These are phyloP conservation scores for Coemansia sp. DNA, from an alignment of 192 early-diverging fungal genomes.

Conservation along the genomic window DNA sequence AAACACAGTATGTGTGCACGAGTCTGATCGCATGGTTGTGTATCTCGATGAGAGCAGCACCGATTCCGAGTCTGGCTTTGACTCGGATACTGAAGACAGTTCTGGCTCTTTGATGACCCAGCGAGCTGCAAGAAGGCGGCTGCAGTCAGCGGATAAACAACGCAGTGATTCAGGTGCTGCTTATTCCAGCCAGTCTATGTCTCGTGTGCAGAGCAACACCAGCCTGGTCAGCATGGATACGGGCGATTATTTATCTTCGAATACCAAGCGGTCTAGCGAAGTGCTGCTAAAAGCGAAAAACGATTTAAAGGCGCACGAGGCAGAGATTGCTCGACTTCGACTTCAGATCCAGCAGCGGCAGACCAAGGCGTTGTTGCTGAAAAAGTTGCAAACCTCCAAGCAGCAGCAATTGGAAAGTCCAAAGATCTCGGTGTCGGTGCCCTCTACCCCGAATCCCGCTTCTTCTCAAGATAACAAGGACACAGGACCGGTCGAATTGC, in stretches of 20 bases:
- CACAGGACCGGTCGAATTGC: not conserved
- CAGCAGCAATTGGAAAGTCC: not conserved
- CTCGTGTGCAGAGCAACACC: constrained; percentile 4
- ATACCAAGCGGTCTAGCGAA: not conserved
- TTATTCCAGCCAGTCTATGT: not conserved
- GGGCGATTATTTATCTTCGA: not conserved
- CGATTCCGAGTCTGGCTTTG: constrained; percentile 11
- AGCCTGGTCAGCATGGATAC: not conserved
- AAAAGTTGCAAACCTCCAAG: constrained; percentile 24
- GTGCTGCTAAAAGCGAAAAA: constrained; percentile 24
- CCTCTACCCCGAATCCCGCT: not conserved
- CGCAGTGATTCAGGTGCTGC: too few species aligned
- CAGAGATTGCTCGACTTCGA: constrained; percentile 38
- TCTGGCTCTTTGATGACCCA: not conserved
- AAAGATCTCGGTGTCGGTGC: not conserved
- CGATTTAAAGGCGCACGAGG: constrained; percentile 27
- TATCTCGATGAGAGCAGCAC: constrained; percentile 18
- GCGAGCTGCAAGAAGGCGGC: not conserved
- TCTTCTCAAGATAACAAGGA: not conserved
- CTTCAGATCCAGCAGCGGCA: constrained; percentile 39
- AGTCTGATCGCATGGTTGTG: constrained; percentile 28
- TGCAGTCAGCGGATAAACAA: too few species aligned
- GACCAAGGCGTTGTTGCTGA: constrained; percentile 24
- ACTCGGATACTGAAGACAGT: constrained; percentile 12
- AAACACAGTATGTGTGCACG: constrained; percentile 16